Conservation (phyloP, 495 filamentous ascomycete genomes). For the Pyrenopolyporus hunteri region DNA sequence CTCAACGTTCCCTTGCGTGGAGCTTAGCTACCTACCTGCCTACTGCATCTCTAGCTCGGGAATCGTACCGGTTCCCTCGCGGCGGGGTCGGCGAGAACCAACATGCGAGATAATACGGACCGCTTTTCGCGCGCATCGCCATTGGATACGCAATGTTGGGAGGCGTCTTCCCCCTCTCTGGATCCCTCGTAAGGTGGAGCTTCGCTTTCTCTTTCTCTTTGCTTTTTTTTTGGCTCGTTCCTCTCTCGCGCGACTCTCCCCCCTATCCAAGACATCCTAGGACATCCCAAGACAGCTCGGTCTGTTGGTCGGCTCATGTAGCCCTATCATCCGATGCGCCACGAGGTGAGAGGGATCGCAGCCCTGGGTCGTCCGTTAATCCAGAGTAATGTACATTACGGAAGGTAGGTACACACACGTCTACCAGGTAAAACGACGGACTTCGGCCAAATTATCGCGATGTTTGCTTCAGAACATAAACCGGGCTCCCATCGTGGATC, state of each 20-base stretch:
- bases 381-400: neutral
- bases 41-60: neutral
- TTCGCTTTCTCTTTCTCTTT: neutral
- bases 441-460: conserved; percentile 13
- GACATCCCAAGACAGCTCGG: neutral
- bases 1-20: conserved; percentile 35
- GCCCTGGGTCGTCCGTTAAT: neutral
- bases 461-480: conserved; percentile 20
- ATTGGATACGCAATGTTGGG: conserved; percentile 16
- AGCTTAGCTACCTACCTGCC: conserved; percentile 2
- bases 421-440: neutral
- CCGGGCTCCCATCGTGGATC: neutral
- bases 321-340: neutral
- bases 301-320: neutral
- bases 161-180: neutral
- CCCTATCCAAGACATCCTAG: conserved; percentile 5
- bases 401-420: no score
- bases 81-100: conserved; percentile 10
- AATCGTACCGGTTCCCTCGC: neutral
- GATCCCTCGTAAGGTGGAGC: neutral
- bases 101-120: conserved; percentile 20
- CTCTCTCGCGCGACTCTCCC: conserved; percentile 1
- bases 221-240: neutral
- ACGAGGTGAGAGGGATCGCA: neutral
- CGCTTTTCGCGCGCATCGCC: neutral